phyloP scores from a whole-genome alignment of 1,139 yeast genomes.

The Debaryomyces fabryi region DNA sequence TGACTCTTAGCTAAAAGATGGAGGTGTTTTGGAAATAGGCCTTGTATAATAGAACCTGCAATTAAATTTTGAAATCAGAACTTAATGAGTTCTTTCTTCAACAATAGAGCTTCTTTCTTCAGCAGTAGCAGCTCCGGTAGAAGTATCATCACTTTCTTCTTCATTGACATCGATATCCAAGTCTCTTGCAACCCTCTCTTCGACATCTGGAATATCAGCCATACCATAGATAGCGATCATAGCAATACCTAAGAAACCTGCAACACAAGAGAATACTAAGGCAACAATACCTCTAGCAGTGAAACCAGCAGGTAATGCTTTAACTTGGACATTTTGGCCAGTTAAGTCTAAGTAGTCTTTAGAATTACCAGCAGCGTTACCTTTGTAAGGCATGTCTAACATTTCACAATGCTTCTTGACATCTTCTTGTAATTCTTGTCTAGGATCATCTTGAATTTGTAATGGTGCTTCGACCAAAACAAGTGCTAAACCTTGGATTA shows the following conservation, averaged over 20 bases:
- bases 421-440: constrained; percentile 46
- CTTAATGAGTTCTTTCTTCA: not conserved
- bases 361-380: constrained; percentile 73
- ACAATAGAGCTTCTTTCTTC: not conserved
- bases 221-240: constrained; percentile 63
- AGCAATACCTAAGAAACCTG: constrained; percentile 59
- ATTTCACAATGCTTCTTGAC: constrained; percentile 51
- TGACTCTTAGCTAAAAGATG: constrained; percentile 10
- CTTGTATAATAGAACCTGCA: not conserved
- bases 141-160: constrained; percentile 16
- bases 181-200: constrained; percentile 58
- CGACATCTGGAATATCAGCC: constrained; percentile 65
- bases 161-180: constrained; percentile 56
- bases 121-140: not conserved
- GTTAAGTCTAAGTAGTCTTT: constrained; percentile 54
- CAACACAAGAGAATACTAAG: constrained; percentile 54
- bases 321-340: constrained; percentile 59
- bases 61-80: not conserved
- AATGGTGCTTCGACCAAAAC: constrained; percentile 75
- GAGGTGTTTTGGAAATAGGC: not conserved
- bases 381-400: constrained; percentile 46
- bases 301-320: constrained; percentile 67
- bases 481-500: constrained; percentile 82
- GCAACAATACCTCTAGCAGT: constrained; percentile 72
- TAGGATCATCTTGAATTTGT: constrained; percentile 41